Conservation (phyloP, 495 filamentous ascomycete genomes). For the Lindgomyces ingoldianus region DNA sequence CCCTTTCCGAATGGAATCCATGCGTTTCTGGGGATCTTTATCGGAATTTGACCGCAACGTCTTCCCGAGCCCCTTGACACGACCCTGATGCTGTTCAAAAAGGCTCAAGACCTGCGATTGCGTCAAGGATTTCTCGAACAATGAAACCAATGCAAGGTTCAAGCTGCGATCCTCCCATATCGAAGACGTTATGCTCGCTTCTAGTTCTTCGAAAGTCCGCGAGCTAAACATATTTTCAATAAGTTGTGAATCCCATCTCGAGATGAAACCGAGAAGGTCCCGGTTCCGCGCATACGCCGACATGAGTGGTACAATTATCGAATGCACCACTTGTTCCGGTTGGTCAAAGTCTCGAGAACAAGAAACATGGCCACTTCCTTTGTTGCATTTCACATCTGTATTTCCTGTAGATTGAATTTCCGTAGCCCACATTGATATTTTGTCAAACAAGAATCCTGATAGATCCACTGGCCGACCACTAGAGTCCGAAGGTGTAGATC, state of each 20-base stretch:
- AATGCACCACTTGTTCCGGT: not conserved
- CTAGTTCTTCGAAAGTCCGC: not conserved
- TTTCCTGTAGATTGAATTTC: not conserved
- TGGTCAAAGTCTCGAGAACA: not conserved
- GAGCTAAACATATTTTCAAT: constrained; percentile 10
- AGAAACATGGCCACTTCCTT: not conserved
- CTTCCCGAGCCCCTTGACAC: not conserved
- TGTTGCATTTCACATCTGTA: not conserved
- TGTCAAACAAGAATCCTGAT: constrained; percentile 19
- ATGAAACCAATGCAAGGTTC: constrained; percentile 1
- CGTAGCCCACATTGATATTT: constrained; percentile 11
- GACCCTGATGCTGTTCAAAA: constrained; percentile 10
- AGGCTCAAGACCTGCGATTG: constrained; percentile 19
- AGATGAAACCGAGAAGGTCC: constrained; percentile 66
- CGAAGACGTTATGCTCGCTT: not conserved
- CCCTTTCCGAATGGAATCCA: not conserved
- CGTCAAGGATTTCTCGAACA: constrained; percentile 28
- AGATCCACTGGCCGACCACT: constrained; percentile 18
- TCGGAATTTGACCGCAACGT: not conserved
- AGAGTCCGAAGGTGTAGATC: not conserved
- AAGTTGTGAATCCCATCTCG: constrained; percentile 66
- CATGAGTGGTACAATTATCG: constrained; percentile 57
- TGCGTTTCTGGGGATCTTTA: not conserved
- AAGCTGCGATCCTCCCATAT: constrained; percentile 28
- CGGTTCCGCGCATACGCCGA: constrained; percentile 64